Base-by-base conservation (phyloP, 2,329 filamentous ascomycete species). In the Colletotrichum camelliae region DNA sequence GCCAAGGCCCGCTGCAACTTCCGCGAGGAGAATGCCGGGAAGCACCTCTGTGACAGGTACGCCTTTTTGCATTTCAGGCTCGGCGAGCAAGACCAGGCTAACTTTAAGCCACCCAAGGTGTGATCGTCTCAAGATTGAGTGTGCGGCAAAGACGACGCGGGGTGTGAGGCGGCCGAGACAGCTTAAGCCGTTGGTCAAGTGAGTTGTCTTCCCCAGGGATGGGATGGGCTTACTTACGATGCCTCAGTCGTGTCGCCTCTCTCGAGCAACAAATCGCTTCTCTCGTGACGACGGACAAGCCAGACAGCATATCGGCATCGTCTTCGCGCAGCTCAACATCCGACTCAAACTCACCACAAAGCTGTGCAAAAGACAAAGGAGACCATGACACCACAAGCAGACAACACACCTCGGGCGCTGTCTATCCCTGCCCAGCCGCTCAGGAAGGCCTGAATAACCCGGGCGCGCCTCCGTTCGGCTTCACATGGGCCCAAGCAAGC, bases 401-500 rank as follows among this genome's bases (percentile, higher is more conserved):
- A 29, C 31, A 39, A 13, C 33, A 27, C n/a, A 35, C 21, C 33
- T 18, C 8, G 60, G 33, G 16, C 8, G 33, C 18, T 5, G 16
- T 9, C 24, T 3, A 21, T 18, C 15, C 9, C 55, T 29, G 29
- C 7, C n/a, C 60, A 21, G 33, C 29, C 6, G 33, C n/a, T 43
- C n/a, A 18, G 9, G 13, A 27, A 21, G 16, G 12, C 21, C 27
- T 12, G 31, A 8, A 62, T 18, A 13, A n/a, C 33, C 21, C 21
- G 9, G n/a, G 10, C 39, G 24, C 39, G 48, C 79, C 81, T 8
- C 84, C 83, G 0, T 84, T 85, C 57, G 84, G 83, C 4, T 77
- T 87, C 35, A 84, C 82, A 29, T 87, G 86, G 86, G 57, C 79
- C 12, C 84, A 86, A 67, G 84, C 84, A n/a, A 76, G 83, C 21